Evolutionary conservation across 768 basidiomycete species (phyloP), one percentile per base, ranked within the genome.

Genomic region (Cubamyces sp.): DNA sequence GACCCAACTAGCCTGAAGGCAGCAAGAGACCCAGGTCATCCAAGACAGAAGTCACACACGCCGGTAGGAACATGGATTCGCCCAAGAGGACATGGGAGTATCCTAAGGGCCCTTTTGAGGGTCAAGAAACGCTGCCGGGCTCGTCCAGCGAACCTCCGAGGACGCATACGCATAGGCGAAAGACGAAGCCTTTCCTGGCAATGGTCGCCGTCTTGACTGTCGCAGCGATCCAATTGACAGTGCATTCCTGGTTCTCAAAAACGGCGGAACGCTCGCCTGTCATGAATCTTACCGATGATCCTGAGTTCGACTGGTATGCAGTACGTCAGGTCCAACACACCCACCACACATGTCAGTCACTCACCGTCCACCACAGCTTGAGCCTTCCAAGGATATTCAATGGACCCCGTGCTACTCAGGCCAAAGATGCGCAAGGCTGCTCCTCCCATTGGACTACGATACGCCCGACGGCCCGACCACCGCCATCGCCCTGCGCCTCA

Each of bases 401-500:
- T 66, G 65, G 65, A 50, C 50, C 11, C 28, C 62, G 3, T 66
- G 65, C 57, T 64, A 51, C 43, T 49, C 49, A 5, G 65, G 48
- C 8, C 51, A 61, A 3, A 57, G 54, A 21, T 66, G 65, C 48
- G 65, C 65, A 0, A 62, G 65, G 1, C 56, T 66, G 14, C 52
- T 66, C 8, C 65, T 66, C 34, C 65, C 65, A 28, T 23, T 66
- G 39, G 62, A 66, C 50, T 59, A 66, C 25, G 62, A 48, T 21
- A 54, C 43, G 19, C 62, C 65, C 25, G 59, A 57, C 43, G 65
- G 62, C 7, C 65, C 62, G 11, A 66, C 59, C 0, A 63, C 62
- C 8, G 62, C 65, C 19, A 66, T 66, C 52, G 65, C 65, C n/a
- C 49, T 66, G 18, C 65, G 62, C n/a, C 57, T 66, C 51, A 47